Base-by-base conservation (phyloP, 345 rosid species). In the Syzygium jambos region DNA sequence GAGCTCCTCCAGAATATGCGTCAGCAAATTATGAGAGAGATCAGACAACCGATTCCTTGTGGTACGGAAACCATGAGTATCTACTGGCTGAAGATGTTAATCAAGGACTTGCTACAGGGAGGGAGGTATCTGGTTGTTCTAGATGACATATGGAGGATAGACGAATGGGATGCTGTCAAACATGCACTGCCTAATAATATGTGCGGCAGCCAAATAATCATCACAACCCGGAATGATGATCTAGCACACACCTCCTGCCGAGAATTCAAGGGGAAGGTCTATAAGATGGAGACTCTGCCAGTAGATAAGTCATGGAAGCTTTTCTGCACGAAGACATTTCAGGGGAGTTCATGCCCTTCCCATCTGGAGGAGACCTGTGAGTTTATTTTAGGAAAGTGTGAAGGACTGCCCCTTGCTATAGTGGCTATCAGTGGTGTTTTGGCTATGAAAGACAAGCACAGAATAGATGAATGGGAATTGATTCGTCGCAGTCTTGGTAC, bases 381-480 rank as follows among this genome's bases (percentile, higher is more conserved):
- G 52, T 68, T 49, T 0, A 91, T 93, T 80, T 85, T 92, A 78
- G 82, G 57, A 23, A 89, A 87, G 19, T 93, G 93, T 19, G 92
- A 85, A 43, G 93, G 93, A 1, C 41, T 93, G 17, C 92, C 92
- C 5, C 92, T 93, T 43, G 93, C 94, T 16, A 92, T 92, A 11
- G 92, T 92, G 78, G 94, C 93, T 14, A 90, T 93, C 54, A 77
- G 94, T 41, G 94, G 93, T 12, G 92, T 91, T 56, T 41, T 93
- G 87, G 91, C 93, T 13, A 73, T 91, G 8, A 91, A 90, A 80
- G 88, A 91, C 84, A 90, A 52, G 77, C 57, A 38, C 38, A 87
- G 86, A 34, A 87, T 85, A 0, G 92, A 88, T 57, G 91, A 90
- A 88, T 93, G 94, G 94, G 90, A 89, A 25, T 86, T 73, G 61